These are phyloP conservation scores for Xerocomellus chrysenteron DNA, from an alignment of 768 basidiomycete genomes.

Conservation along the genomic window DNA sequence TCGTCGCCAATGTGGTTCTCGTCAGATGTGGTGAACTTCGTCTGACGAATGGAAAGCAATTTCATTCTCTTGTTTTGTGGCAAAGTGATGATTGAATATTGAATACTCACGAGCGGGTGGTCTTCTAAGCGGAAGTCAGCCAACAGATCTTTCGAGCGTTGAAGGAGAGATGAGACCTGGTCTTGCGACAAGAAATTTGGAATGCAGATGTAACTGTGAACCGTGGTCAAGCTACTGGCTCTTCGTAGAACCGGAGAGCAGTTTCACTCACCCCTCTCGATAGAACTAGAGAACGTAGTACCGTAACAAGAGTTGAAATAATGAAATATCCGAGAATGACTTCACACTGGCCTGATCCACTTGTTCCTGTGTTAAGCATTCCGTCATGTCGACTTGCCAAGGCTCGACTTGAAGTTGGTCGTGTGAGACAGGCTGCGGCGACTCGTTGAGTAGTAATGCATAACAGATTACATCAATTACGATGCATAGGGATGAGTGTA, in stretches of 20 bases:
- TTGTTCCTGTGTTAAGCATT: conserved; percentile 56
- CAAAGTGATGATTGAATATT: neutral
- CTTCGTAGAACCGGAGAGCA: neutral
- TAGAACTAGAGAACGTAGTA: conserved; percentile 44
- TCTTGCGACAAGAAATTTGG: conserved; percentile 65
- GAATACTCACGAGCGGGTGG: conserved; percentile 72
- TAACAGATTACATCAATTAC: conserved; percentile 5
- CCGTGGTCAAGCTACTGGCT: neutral
- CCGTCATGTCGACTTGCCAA: conserved; percentile 9
- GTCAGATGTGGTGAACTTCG: conserved; percentile 82
- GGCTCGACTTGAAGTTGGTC: neutral
- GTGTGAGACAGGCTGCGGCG: no score
- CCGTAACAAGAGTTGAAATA: neutral
- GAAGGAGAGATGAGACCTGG: conserved; percentile 60
- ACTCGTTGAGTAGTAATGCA: neutral
- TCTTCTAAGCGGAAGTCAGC: conserved; percentile 72
- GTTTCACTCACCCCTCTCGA: conserved; percentile 49
- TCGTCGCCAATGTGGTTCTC: conserved; percentile 83
- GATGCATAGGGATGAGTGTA: conserved; percentile 3
- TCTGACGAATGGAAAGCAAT: conserved; percentile 44
- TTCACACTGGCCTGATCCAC: conserved; percentile 49
- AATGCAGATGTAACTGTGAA: conserved; percentile 71
- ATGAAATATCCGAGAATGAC: neutral
- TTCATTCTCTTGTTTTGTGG: neutral
- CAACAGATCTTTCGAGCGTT: conserved; percentile 71